A percentile compares a stretch with the other conserved stretches of the same genome.
Evolutionary conservation across 495 filamentous ascomycete genomes (phyloP).

Genomic region (Lindgomyces ingoldianus): DNA sequence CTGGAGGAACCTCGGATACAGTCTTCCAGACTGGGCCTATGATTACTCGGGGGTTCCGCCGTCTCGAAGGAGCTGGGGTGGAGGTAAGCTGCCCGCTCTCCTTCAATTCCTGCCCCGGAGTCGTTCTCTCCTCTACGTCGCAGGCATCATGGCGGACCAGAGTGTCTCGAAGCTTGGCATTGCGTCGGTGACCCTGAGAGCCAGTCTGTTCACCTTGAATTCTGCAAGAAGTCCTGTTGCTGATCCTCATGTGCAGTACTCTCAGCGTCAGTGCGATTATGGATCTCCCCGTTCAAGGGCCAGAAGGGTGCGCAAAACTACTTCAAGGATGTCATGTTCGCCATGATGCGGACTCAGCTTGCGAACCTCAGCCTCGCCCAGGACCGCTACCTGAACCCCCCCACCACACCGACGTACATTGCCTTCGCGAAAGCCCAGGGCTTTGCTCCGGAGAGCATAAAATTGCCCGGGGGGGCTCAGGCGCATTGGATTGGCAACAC

Average conservation of each 20-base stretch:
- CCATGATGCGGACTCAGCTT: constrained; percentile 39
- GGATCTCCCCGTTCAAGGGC: constrained; percentile 36
- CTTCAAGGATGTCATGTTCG: constrained; percentile 46
- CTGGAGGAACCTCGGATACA: neutral
- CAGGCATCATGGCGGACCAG: constrained; percentile 28
- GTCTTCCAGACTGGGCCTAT: neutral
- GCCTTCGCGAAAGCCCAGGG: constrained; percentile 49
- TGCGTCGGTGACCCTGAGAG: constrained; percentile 29
- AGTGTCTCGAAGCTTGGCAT: constrained; percentile 34
- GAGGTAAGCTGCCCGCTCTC: neutral
- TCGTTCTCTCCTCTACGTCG: neutral
- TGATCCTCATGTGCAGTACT: constrained; percentile 21
- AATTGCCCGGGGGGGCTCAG: constrained; percentile 49
- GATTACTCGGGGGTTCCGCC: too few relatives aligned
- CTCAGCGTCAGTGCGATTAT: constrained; percentile 26
- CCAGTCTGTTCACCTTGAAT: constrained; percentile 21
- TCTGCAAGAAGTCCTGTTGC: too few relatives aligned
- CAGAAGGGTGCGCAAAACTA: constrained; percentile 34
- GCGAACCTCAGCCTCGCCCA: constrained; percentile 35
- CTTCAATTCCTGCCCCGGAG: too few relatives aligned
- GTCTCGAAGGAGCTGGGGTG: neutral
- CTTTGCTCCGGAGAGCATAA: constrained; percentile 52
- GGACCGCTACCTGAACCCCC: constrained; percentile 41
- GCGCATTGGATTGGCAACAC: constrained; percentile 63
- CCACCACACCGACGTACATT: constrained; percentile 53